Conservation (phyloP, 164 flowering plant species). For the Echeveria elegans region DNA sequence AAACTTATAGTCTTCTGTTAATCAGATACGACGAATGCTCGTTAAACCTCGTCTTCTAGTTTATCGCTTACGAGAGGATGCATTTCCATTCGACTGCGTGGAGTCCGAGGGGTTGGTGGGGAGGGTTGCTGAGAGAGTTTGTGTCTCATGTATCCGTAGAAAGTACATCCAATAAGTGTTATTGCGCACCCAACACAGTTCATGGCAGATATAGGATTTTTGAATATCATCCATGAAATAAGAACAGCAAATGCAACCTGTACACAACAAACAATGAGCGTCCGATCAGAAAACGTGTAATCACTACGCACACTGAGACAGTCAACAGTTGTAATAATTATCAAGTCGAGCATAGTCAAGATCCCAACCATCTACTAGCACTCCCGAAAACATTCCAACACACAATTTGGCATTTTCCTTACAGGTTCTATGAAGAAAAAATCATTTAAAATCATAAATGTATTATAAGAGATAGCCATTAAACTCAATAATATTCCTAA, state of each 20-base stretch:
- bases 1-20: not conserved
- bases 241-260: slow-evolving; percentile 97
- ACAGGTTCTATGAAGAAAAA: too few relatives aligned
- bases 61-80: slow-evolving; percentile 23
- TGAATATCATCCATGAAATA: slow-evolving; percentile 81
- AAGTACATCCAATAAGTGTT: slow-evolving; percentile 92
- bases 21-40: not conserved
- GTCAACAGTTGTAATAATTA: too few relatives aligned
- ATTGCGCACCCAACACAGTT: slow-evolving; percentile 86
- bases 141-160: slow-evolving; percentile 94
- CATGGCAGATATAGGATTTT: slow-evolving; percentile 66
- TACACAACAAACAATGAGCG: not conserved
- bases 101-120: slow-evolving; percentile 10
- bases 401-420: too few relatives aligned
- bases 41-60: slow-evolving; percentile 66
- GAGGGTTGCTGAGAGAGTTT: slow-evolving; percentile 48
- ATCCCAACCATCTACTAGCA: too few relatives aligned
- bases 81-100: slow-evolving; percentile 57
- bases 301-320: not conserved
- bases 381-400: too few relatives aligned
- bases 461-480: too few relatives aligned
- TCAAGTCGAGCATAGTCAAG: too few relatives aligned
- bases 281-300: not conserved
- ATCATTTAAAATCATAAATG: too few relatives aligned
- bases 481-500: too few relatives aligned